These are phyloP conservation scores for Aspergillus bertholletiae DNA, from an alignment of 495 filamentous ascomycete genomes.

Conservation along the genomic window DNA sequence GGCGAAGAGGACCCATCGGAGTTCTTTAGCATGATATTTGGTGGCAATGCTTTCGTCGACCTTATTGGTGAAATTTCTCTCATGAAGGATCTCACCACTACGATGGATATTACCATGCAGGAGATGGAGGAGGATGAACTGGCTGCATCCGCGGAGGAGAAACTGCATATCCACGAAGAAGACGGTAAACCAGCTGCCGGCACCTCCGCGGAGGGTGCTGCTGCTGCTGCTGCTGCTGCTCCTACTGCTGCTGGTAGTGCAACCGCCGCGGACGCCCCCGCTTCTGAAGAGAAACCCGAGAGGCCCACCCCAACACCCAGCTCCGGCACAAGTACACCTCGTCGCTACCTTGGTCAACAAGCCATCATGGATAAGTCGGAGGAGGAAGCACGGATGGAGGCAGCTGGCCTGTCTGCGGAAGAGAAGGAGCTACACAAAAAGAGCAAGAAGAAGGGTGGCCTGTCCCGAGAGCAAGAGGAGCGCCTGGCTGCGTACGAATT, in stretches of 20 bases:
- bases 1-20: slow-evolving; percentile 80
- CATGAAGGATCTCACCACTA: slow-evolving; percentile 86
- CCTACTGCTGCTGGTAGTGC: slow-evolving; percentile 18
- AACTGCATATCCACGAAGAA: slow-evolving; percentile 44
- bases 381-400: slow-evolving; percentile 71
- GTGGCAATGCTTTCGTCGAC: slow-evolving; percentile 91
- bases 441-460: slow-evolving; percentile 82
- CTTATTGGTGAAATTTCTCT: slow-evolving; percentile 88
- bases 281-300: slow-evolving; percentile 18
- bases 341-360: slow-evolving; percentile 65
- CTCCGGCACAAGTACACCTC: slow-evolving; percentile 67
- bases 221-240: slow-evolving; percentile 19
- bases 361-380: slow-evolving; percentile 87
- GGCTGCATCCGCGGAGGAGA: slow-evolving; percentile 46
- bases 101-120: slow-evolving; percentile 85
- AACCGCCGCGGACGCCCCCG: slow-evolving; percentile 17
- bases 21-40: slow-evolving; percentile 99
- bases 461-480: slow-evolving; percentile 87
- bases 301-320: slow-evolving; percentile 13
- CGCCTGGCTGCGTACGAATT: slow-evolving; percentile 83
- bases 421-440: slow-evolving; percentile 75
- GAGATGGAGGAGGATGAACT: slow-evolving; percentile 66
- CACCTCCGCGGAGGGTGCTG: slow-evolving; percentile 24
- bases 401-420: slow-evolving; percentile 67
- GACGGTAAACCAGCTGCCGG: slow-evolving; percentile 32